Evolutionary conservation across 768 basidiomycete species (phyloP), one percentile per base, ranked within the genome.

Genomic region (Cubamyces sp.): DNA sequence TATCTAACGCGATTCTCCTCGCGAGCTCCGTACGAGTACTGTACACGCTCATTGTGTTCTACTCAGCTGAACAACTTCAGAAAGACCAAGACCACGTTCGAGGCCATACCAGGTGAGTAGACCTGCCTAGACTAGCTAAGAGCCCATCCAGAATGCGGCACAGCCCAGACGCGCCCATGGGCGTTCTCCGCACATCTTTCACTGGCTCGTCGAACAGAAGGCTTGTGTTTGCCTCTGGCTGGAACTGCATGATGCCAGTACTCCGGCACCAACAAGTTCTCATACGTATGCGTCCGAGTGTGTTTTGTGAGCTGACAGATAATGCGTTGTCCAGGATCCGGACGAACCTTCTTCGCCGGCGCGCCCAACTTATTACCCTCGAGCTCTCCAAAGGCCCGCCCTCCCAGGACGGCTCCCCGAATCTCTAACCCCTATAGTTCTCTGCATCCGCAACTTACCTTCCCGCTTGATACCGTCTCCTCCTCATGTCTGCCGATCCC

Each of bases 401-500:
- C 3, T 46, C 45, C 45, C 12, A 16, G 11, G 5, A 21, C 19
- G 19, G 19, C 45, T 46, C n/a, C 45, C 18, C 45, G 12, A 8
- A 11, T 14, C 45, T 34, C 16, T 19, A 3, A 56, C 42, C 45
- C 6, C 19, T 16, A 34, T 26, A n/a, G 16, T 28, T 26, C 42
- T n/a, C 42, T 14, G 14, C 55, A 12, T n/a, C 23, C 23, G 42
- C 19, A 45, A 25, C 39, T 15, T n/a, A 19, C 16, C 23, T 23
- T 15, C 1, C 30, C 45, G 14, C 14, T 46, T 37, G 6, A 34
- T 5, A 30, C 18, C n/a, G n/a, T n/a, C 57, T 34, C 21, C 19
- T 8, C 11, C 16, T 42, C 12, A 71, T 69, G 67, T 26, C 62
- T 16, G 63, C 64, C 25, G 56, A 34, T 9, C 51, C 56, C 15